phyloP scores from a whole-genome alignment of 805 yeast genomes.

The Wickerhamiella slavikovae region DNA sequence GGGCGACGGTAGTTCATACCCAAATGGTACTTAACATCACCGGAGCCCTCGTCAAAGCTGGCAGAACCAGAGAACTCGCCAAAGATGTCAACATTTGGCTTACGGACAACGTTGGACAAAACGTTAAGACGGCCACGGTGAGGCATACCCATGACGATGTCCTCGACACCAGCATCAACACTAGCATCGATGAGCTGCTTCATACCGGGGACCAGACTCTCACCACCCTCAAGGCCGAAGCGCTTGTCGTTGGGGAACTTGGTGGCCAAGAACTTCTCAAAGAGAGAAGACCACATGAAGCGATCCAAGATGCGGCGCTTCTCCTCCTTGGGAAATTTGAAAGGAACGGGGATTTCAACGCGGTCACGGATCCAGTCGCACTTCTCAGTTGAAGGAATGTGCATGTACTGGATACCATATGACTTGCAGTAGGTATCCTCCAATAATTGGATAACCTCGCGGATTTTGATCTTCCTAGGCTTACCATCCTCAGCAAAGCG shows the following conservation, averaged over 20 bases:
- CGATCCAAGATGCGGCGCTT: conserved; percentile 94
- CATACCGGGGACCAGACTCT: conserved; percentile 89
- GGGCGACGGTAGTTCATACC: conserved; percentile 99
- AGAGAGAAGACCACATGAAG: conserved; percentile 87
- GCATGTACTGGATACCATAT: conserved; percentile 90
- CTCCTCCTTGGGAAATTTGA: conserved; percentile 63
- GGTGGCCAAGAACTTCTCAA: conserved; percentile 79
- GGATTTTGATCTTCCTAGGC: conserved; percentile 41
- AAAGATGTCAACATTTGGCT: conserved; percentile 94
- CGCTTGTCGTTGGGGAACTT: conserved; percentile 98
- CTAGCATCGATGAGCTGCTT: conserved; percentile 87
- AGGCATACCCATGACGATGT: conserved; percentile 96
- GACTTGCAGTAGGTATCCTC: conserved; percentile 72
- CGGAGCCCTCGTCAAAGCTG: conserved; percentile 87
- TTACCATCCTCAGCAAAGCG: conserved; percentile 55
- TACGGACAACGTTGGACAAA: conserved; percentile 94
- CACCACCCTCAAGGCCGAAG: conserved; percentile 98
- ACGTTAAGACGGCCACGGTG: conserved; percentile 98
- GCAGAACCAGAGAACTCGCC: conserved; percentile 87
- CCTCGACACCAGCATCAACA: conserved; percentile 74
- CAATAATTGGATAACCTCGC: conserved; percentile 58
- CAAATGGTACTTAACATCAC: conserved; percentile 96
- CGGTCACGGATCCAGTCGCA: conserved; percentile 98
- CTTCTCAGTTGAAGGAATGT: conserved; percentile 82
- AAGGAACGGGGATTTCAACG: conserved; percentile 81